Conservation (phyloP, 192 early-diverging fungal species). For the Gigaspora rosea region DNA sequence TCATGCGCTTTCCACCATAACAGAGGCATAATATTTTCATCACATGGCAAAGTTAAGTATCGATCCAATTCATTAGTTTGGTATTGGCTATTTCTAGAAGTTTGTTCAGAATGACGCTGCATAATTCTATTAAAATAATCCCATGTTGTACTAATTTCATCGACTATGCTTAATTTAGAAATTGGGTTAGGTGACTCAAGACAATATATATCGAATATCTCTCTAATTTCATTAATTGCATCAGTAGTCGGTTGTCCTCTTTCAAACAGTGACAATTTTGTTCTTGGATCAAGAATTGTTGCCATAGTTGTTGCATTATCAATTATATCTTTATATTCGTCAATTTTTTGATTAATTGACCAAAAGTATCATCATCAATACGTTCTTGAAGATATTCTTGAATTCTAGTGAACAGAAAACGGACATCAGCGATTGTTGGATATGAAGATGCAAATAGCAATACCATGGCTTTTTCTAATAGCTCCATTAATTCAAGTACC, state of each 20-base stretch:
- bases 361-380: neutral
- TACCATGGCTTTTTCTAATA: too few species aligned
- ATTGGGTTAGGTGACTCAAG: neutral
- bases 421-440: neutral
- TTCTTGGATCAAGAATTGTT: too few species aligned
- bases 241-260: too few species aligned
- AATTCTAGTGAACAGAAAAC: neutral
- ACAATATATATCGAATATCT: neutral
- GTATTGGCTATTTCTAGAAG: too few species aligned
- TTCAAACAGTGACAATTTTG: too few species aligned
- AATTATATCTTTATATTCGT: neutral
- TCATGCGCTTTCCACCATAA: neutral
- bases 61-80: too few species aligned
- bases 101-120: too few species aligned
- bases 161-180: neutral
- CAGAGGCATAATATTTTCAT: neutral
- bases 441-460: neutral
- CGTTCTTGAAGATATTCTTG: neutral
- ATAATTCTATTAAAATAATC: neutral
- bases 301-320: neutral
- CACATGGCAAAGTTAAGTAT: neutral
- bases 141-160: neutral
- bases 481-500: neutral
- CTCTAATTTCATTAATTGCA: too few species aligned
- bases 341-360: neutral